phyloP scores from a whole-genome alignment of 805 yeast species.

The Candida wancherniae region DNA sequence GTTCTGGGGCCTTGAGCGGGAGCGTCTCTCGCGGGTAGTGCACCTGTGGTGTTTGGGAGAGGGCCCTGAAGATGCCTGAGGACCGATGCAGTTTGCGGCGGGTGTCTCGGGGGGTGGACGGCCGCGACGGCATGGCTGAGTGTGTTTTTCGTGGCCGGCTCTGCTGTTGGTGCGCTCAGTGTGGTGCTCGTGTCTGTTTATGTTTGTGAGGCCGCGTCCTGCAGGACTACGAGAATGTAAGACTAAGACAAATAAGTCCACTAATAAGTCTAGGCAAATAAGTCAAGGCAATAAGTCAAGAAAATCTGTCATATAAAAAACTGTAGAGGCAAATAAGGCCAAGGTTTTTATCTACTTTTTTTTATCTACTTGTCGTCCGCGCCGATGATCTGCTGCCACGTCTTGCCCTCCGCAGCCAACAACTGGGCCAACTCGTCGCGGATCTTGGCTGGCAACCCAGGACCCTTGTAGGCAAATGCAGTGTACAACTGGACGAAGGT shows the following conservation, averaged over 20 bases:
- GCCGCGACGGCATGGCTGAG: slow-evolving; percentile 6
- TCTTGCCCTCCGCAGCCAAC: slow-evolving; percentile 66
- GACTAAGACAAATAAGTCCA: no score
- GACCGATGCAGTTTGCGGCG: slow-evolving; percentile 22
- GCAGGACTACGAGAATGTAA: neutral
- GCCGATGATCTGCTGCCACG: slow-evolving; percentile 81
- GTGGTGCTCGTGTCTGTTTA: slow-evolving; percentile 3
- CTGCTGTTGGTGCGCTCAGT: neutral
- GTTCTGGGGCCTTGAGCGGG: slow-evolving; percentile 39
- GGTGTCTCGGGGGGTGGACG: slow-evolving; percentile 11
- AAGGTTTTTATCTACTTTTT: no score
- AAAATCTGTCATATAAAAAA: no score
- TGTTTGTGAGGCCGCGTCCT: slow-evolving; percentile 3
- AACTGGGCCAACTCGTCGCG: slow-evolving; percentile 40
- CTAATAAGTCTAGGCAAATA: no score
- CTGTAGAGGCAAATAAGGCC: no score
- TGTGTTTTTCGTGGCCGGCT: neutral
- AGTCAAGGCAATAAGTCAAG: no score
- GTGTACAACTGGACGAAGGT: slow-evolving; percentile 84
- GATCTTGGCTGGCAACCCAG: slow-evolving; percentile 59
- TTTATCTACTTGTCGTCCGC: slow-evolving; percentile 39
- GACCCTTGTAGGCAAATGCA: slow-evolving; percentile 88
- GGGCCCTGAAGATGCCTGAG: slow-evolving; percentile 18
- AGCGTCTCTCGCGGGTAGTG: slow-evolving; percentile 42
- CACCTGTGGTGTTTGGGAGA: slow-evolving; percentile 32